Base-by-base conservation (phyloP, 2,329 filamentous ascomycete genomes). In the Calonectria pteridis region DNA sequence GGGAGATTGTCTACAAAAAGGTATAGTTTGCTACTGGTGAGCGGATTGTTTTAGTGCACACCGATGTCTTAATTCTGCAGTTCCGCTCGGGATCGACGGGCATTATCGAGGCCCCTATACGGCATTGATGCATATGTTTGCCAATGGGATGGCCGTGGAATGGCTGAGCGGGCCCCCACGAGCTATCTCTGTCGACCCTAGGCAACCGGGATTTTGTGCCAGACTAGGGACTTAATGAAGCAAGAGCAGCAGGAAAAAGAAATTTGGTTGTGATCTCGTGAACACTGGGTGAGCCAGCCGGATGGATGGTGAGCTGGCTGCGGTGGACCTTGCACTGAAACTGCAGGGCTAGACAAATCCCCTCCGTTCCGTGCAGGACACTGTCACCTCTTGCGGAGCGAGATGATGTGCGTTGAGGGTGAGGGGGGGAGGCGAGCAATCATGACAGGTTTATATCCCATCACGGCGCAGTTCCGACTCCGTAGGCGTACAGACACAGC, bases 11-110 rank as follows among this genome's bases (percentile, higher is more conserved):
- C 68, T 53, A 59, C 65, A 40, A n/a, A 67, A 71, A 14, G 43
- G 68, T 73, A 59, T 23, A 31, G 71, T 63, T 49, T 69, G 74
- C 73, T 75, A 78, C 73, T 20, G 43, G 50, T 59, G 49, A 46
- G 26, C n/a, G 37, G 53, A 67, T 29, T 67, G 75, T 69, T 78
- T 78, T 79, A 33, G 40, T 79, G 71, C 78, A 80, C 77, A 80
- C 79, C 79, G 79, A 73, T 71, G 73, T 64, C 77, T 63, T 28
- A 50, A 73, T 74, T 73, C 37, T 71, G 74, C 62, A 58, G 69
- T 72, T 69, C 65, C 62, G 62, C 58, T 49, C 20, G 28, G 18
- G 26, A 31, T 33, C 35, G 29, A 69, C 71, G 59, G 29, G 29
- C 11, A 37, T 50, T 75, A 80, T 37, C 73, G 59, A 40, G 71